Evolutionary conservation across 2,329 filamentous ascomycete species (phyloP), one percentile per base, ranked within the genome.

Genomic region (Hymenotorrendiella dingleyae): DNA sequence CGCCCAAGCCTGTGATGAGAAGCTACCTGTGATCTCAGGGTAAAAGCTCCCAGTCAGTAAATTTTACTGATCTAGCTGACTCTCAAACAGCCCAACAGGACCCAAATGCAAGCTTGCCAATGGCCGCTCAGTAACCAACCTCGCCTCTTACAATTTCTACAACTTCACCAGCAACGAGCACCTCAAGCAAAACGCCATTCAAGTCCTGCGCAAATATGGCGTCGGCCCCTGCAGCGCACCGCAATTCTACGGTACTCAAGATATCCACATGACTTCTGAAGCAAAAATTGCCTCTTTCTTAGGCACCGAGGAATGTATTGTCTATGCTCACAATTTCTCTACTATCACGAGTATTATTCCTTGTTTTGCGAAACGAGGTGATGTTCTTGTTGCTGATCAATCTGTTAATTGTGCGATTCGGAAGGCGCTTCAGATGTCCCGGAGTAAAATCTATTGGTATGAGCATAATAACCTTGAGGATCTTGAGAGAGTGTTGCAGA

Each of bases 311-410:
- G 82, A 84, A 23, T 94, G 88, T 61, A 97, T 98, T 54, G 82
- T 98, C 46, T 98, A 98, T 61, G 86, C 93, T 1, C 93, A 98
- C 62, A 84, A 89, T 4, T 97, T 98, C 63, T 94, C 87, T 20
- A 96, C 93, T 29, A 94, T 97, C 47, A 90, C 86, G n/a, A 91
- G 86, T 62, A 90, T 97, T 17, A 96, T 98, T 48, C 94, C 93
- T 0, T 85, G 90, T 1, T 98, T 98, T 62, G 94, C 86, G 63
- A 98, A 98, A 72, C 79, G 93, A 57, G 93, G 93, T 38, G 93
- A 98, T 63, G 86, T 97, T 59, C 97, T 98, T 56, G 87, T 98
- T 41, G 93, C 89, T 29, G 93, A 98, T 67, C 85, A 84, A 54
- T 87, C 88, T 26, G 85, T 93, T 62, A 97, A 95, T 64, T 97